Evolutionary conservation across 352 stramenopile species (phyloP).

Genomic region (Globisporangium polare): DNA sequence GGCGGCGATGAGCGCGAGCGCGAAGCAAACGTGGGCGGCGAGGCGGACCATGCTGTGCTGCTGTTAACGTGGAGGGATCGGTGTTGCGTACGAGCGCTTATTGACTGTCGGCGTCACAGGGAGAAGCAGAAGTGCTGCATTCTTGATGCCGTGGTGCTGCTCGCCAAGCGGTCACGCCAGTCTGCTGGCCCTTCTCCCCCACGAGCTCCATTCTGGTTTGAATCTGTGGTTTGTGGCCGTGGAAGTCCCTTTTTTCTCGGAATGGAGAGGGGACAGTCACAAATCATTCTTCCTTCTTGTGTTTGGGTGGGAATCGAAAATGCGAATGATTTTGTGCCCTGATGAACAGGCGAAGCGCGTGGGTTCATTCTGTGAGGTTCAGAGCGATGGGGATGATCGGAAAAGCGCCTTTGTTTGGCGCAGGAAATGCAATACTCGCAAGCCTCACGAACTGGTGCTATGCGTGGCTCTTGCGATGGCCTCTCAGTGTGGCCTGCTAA

Average conservation of each 20-base stretch:
- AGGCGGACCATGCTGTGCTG: neutral
- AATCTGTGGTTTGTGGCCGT: neutral
- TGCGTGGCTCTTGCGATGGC: too few species aligned
- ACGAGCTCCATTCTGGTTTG: conserved; percentile 1
- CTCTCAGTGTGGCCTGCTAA: too few species aligned
- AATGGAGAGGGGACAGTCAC: neutral
- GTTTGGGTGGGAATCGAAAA: neutral
- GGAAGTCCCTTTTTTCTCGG: neutral
- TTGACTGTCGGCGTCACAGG: neutral
- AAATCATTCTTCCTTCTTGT: neutral
- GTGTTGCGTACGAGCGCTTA: neutral
- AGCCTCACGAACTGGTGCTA: too few species aligned
- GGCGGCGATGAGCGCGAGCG: conserved; percentile 3
- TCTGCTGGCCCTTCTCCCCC: neutral
- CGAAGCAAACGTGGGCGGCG: neutral
- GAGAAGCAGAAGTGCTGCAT: too few species aligned
- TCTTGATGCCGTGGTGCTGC: too few species aligned
- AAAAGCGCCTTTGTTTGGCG: neutral
- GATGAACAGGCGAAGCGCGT: neutral
- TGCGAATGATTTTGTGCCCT: conserved; percentile 1
- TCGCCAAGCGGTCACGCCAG: neutral
- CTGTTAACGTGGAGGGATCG: neutral
- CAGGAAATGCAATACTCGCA: too few species aligned
- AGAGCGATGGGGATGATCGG: conserved; percentile 7
- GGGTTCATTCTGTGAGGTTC: conserved; percentile 5